phyloP scores from a whole-genome alignment of 345 rosid species.

The Pistacia integerrima region DNA sequence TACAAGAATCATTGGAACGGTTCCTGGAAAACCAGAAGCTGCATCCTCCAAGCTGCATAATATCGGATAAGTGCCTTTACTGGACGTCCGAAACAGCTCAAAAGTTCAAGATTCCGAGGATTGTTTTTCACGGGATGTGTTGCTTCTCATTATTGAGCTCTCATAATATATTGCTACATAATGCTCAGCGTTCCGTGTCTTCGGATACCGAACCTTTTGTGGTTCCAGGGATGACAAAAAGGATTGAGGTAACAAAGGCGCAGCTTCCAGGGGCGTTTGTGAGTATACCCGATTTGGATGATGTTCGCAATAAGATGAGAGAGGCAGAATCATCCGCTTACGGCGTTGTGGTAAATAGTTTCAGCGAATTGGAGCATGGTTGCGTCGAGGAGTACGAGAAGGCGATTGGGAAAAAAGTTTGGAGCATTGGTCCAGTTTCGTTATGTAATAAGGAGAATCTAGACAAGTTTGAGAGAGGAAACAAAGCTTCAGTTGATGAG shows the following conservation, averaged over 20 bases:
- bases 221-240: conserved; percentile 56
- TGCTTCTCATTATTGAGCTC: conserved; percentile 65
- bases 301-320: conserved; percentile 60
- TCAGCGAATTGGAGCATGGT: conserved; percentile 57
- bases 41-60: conserved; percentile 66
- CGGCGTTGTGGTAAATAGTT: conserved; percentile 73
- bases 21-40: conserved; percentile 35
- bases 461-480: conserved; percentile 73
- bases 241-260: conserved; percentile 44
- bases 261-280: conserved; percentile 65
- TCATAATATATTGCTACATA: conserved; percentile 44
- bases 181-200: conserved; percentile 39
- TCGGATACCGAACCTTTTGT: conserved; percentile 56
- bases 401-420: conserved; percentile 52
- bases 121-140: conserved; percentile 80
- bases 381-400: conserved; percentile 42
- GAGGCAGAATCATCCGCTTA: conserved; percentile 59
- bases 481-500: conserved; percentile 49
- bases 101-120: conserved; percentile 60
- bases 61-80: conserved; percentile 67
- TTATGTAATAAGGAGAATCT: conserved; percentile 38
- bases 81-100: conserved; percentile 64
- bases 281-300: conserved; percentile 50
- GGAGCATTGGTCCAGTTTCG: conserved; percentile 90
- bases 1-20: conserved; percentile 61